Evolutionary conservation across 2,329 filamentous ascomycete species (phyloP), one percentile per base, ranked within the genome.

Genomic region (Penicillium sp.): DNA sequence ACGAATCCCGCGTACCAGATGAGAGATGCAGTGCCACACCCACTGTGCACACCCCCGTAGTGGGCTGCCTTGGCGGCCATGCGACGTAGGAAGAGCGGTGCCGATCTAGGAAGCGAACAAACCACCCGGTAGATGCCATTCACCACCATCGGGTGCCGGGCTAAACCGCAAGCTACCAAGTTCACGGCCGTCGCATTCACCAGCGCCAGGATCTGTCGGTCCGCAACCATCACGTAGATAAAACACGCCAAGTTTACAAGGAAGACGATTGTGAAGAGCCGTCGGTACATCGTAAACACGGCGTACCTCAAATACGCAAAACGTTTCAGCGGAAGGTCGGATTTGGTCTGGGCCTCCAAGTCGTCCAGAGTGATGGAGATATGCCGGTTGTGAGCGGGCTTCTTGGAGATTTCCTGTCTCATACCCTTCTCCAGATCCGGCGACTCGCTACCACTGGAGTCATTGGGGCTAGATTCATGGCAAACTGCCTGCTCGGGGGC

Each of bases 11-110:
- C 58, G 50, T 75, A 81, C 82, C 82, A 84, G 37, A 81, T 60
- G 3, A 78, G 73, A 4, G 79, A 77, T 19, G 79, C 78, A 44
- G 81, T 71, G 14, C 75, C 81, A 57, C 78, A 81, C 4, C 81
- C 82, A 58, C 78, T 81, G 60, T 84, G 82, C 4, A 84, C 70
- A n/a, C 82, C 82, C 9, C 82, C 82, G 40, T 82, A 78, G 58
- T 83, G 80, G 63, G 82, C 83, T n/a, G 82, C 73, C 56, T 82
- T 82, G 9, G 80, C 80, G 14, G 73, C 73, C 31, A 79, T 68
- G 7, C 77, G 71, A 24, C 82, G 79, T 44, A 81, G 59, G 39
- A 75, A 69, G 19, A 83, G 68, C 1, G 82, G 81, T 36, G 76
- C 72, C 31, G 69, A 77, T 51, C 70, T 70, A n/a, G 80, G 79